Evolutionary conservation across 2,329 filamentous ascomycete genomes (phyloP).

Genomic region (Sarocladium kiliense): DNA sequence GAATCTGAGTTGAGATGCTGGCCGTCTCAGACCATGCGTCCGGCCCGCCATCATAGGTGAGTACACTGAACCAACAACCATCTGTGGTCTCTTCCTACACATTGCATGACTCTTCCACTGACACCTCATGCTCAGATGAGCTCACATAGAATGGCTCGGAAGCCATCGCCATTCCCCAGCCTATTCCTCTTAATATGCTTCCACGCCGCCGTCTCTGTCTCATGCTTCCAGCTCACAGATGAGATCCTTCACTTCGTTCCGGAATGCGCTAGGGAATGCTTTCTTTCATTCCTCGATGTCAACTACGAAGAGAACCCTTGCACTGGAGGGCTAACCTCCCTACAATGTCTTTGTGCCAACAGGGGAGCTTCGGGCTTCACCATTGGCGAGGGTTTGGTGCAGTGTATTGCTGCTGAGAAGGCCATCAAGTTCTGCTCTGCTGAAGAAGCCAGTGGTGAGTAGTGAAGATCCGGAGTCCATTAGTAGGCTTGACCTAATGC

Average conservation of each 20-base stretch:
- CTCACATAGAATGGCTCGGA: slow-evolving; percentile 37
- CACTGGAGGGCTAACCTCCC: slow-evolving; percentile 37
- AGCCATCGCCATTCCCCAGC: slow-evolving; percentile 17
- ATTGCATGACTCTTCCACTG: neutral
- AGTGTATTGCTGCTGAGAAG: slow-evolving; percentile 56
- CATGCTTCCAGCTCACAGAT: slow-evolving; percentile 23
- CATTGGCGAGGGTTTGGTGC: slow-evolving; percentile 64
- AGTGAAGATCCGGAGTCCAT: neutral
- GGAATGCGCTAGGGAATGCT: slow-evolving; percentile 54
- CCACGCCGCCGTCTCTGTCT: slow-evolving; percentile 19
- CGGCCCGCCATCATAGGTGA: slow-evolving; percentile 20
- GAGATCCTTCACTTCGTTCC: slow-evolving; percentile 45
- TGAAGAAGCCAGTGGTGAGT: slow-evolving; percentile 32
- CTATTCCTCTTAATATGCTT: slow-evolving; percentile 15
- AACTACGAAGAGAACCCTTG: slow-evolving; percentile 51
- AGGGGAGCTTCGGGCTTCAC: slow-evolving; percentile 59
- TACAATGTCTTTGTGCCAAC: slow-evolving; percentile 60
- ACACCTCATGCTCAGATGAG: slow-evolving; percentile 28
- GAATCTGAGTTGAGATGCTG: slow-evolving; percentile 29
- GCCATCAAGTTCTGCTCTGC: slow-evolving; percentile 46
- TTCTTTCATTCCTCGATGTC: slow-evolving; percentile 55
- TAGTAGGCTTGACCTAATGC: neutral
- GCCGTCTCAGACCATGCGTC: slow-evolving; percentile 21
- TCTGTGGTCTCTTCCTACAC: neutral
- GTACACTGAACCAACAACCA: neutral